Evolutionary conservation across 306 rosid species (phyloP).

Genomic region (Heteromeles arbutifolia): DNA sequence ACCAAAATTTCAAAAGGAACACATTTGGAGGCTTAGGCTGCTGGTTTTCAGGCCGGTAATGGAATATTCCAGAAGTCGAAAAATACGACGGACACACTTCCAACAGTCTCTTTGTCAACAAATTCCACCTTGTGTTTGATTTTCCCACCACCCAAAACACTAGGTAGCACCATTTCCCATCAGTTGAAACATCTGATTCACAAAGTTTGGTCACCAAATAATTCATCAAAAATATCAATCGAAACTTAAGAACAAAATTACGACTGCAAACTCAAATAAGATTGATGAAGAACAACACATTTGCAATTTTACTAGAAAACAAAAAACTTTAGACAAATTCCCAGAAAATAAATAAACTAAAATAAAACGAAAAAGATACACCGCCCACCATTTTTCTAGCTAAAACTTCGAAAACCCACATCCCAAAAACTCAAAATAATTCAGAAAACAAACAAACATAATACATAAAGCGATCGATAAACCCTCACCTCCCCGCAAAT

Average conservation of each 20-base stretch:
- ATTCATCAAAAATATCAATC: background rate
- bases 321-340: background rate
- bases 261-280: background rate
- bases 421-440: background rate
- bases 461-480: background rate
- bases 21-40: conserved; percentile 33
- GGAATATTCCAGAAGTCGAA: conserved; percentile 37
- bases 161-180: conserved; percentile 60
- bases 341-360: background rate
- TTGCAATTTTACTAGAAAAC: background rate
- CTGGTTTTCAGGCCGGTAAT: conserved; percentile 33
- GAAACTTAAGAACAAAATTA: background rate
- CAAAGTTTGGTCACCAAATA: background rate
- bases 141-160: conserved; percentile 53
- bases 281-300: background rate
- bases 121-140: conserved; percentile 40
- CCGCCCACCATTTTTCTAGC: background rate
- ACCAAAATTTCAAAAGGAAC: conserved; percentile 54
- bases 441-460: background rate
- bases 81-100: conserved; percentile 52
- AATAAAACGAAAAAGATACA: background rate
- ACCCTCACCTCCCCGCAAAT: conserved; percentile 44
- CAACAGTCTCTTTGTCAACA: conserved; percentile 43
- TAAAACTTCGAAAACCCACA: background rate
- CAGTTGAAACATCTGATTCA: conserved; percentile 38